These are phyloP conservation scores for Amanita exitialis DNA, from an alignment of 768 basidiomycete species.

Conservation along the genomic window DNA sequence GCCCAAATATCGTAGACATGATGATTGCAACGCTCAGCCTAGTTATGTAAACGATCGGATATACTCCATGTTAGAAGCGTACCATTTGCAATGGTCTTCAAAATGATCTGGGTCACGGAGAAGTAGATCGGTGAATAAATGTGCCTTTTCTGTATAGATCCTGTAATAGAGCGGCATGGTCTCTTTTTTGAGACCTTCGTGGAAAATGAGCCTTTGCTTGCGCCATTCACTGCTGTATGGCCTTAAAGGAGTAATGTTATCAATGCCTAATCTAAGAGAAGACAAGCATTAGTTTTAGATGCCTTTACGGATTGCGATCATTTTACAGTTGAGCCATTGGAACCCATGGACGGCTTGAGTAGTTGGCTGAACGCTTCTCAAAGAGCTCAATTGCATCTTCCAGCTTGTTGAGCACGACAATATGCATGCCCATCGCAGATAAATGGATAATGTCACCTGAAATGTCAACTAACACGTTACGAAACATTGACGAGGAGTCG, in stretches of 20 bases:
- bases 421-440: background rate
- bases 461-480: background rate
- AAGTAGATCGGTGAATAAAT: background rate
- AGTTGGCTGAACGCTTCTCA: background rate
- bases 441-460: slow-evolving; percentile 1
- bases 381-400: background rate
- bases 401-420: background rate
- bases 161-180: background rate
- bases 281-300: background rate
- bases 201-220: background rate
- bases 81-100: background rate
- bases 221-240: background rate
- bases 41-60: background rate
- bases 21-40: background rate
- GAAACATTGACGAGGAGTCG: background rate
- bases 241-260: background rate
- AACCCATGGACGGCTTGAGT: background rate
- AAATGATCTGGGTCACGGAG: background rate
- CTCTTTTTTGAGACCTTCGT: slow-evolving; percentile 1
- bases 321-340: background rate
- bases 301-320: too few relatives aligned
- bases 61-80: background rate
- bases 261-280: background rate
- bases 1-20: background rate
- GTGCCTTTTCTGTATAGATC: background rate